Conservation (phyloP, 2,329 filamentous ascomycete species). For the Nothomitra cinnamomea region DNA sequence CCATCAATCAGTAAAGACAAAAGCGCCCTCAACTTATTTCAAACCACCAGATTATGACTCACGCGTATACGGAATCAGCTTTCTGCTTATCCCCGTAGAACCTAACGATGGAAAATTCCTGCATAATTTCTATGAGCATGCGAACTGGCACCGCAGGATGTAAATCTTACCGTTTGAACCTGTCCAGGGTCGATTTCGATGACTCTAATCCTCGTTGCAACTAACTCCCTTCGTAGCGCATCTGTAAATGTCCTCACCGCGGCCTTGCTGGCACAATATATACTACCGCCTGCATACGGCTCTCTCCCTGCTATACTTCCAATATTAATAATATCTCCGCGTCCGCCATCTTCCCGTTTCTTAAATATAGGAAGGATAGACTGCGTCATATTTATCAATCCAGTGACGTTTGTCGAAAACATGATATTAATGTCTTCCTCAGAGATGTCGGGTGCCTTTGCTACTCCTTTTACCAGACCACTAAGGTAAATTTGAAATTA, state of each 20-base stretch:
- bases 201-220: conserved; percentile 62
- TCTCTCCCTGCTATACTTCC: conserved; percentile 85
- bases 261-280: conserved; percentile 89
- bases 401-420: conserved; percentile 87
- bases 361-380: conserved; percentile 72
- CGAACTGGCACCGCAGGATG: background rate
- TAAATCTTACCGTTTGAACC: conserved; percentile 55
- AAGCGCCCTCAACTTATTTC: no score
- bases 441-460: conserved; percentile 66
- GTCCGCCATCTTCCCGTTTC: conserved; percentile 47
- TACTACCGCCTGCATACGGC: conserved; percentile 67
- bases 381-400: conserved; percentile 93
- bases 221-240: conserved; percentile 63
- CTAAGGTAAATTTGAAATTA: conserved; percentile 26
- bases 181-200: conserved; percentile 86
- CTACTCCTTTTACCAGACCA: conserved; percentile 77
- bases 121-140: background rate
- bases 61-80: conserved; percentile 80
- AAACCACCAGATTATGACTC: conserved; percentile 21
- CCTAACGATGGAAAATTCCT: conserved; percentile 77
- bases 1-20: no score
- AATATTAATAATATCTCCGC: conserved; percentile 90
- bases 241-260: conserved; percentile 77
- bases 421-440: conserved; percentile 71
- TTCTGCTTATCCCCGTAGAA: conserved; percentile 81